These are phyloP conservation scores for Veloporphyrellus conicus DNA, from an alignment of 1,284 basidiomycete genomes.

Conservation along the genomic window DNA sequence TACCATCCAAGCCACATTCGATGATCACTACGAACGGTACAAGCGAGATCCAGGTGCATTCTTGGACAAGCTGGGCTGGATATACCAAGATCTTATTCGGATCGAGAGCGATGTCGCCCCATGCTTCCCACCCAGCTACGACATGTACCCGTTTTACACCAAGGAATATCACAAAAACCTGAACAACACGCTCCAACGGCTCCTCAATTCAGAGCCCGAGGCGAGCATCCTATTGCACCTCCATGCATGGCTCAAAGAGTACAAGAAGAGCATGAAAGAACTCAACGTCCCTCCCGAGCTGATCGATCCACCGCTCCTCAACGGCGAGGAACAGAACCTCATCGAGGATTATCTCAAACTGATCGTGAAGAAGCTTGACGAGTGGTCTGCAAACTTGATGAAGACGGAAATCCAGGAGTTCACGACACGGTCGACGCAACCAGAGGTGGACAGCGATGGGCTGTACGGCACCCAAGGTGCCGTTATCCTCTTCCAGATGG, in stretches of 20 bases:
- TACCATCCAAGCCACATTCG: constrained; percentile 74
- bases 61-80: constrained; percentile 80
- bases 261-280: constrained; percentile 93
- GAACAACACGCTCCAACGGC: constrained; percentile 68
- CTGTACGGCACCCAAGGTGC: constrained; percentile 90
- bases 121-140: constrained; percentile 88
- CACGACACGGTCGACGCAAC: constrained; percentile 76
- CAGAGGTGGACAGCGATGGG: constrained; percentile 85
- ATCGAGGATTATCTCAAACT: constrained; percentile 95
- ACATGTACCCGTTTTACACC: constrained; percentile 81
- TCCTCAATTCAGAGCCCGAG: constrained; percentile 77
- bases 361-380: constrained; percentile 93
- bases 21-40: constrained; percentile 61
- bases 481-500: constrained; percentile 95
- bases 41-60: constrained; percentile 68
- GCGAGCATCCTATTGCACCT: constrained; percentile 83
- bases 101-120: constrained; percentile 85
- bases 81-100: constrained; percentile 91
- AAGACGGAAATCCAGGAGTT: constrained; percentile 87
- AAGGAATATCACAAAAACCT: constrained; percentile 92
- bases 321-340: constrained; percentile 88
- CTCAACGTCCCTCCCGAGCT: constrained; percentile 78
- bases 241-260: constrained; percentile 93
- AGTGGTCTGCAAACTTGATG: constrained; percentile 95
- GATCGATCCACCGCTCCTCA: constrained; percentile 85